Base-by-base conservation (phyloP, 1,284 basidiomycete species). In the Boletellus sp. region DNA sequence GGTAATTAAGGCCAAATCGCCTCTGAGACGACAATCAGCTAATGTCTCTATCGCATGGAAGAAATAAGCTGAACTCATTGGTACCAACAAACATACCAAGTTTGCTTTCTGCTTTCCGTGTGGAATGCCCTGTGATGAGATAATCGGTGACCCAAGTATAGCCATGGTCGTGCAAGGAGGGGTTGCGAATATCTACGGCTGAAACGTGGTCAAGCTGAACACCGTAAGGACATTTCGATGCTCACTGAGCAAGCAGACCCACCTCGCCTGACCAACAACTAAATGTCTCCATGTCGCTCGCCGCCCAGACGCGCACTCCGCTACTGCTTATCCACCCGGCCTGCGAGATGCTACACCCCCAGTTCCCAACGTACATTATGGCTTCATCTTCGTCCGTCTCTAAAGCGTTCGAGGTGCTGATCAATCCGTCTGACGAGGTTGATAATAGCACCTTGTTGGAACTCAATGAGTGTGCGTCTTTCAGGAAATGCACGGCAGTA, bases 281-380 rank as follows among this genome's bases (percentile, higher is more conserved):
- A 56, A 89, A 84, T 0, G 87, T 90, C 62, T 91, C 87, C 87
- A 91, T 91, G 63, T 91, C 88, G 52, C 85, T 89, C 2, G 76
- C 73, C 17, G 82, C 82, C 87, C 87, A 91, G 14, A 87, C 70
- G 11, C 64, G 57, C 5, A 61, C 59, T 11, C 64, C 60, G 8
- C 62, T 51, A 14, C 60, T 53, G 20, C 63, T 59, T 40, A 78
- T 71, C 85, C 86, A 90, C 1, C 84, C 87, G 5, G 77, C 79
- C 57, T 86, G 84, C 0, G 86, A 78, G 42, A 91, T 67, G 54
- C 84, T 88, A 55, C 80, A 80, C 0, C 84, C 84, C 81, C 82
- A 87, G 53, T 87, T 87, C 6, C 77, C 81, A 26, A 88, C 82
- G 46, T 81, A 70, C 5, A 82, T 49, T 2, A 78, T 74, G 0